phyloP scores from a whole-genome alignment of 2,329 filamentous ascomycete genomes.

The Pseudogymnoascus sp. region DNA sequence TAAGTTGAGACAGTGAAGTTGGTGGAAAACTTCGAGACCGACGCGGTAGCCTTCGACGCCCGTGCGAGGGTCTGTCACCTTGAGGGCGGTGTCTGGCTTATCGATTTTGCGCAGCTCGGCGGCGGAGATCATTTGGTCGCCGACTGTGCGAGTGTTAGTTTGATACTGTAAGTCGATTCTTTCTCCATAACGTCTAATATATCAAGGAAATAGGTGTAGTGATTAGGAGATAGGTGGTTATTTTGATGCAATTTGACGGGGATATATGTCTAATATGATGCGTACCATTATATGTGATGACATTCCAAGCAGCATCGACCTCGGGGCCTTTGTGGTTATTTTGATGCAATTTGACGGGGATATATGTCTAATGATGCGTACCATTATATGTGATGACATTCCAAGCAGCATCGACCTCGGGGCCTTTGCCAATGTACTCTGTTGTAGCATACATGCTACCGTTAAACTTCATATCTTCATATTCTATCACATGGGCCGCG shows the following conservation, averaged over 20 bases:
- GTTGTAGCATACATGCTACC: conserved; percentile 35
- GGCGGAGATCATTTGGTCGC: conserved; percentile 51
- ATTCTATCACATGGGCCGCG: conserved; percentile 38
- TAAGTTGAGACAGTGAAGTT: conserved; percentile 32
- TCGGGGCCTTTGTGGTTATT: conserved; percentile 38
- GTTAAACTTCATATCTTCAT: conserved; percentile 43
- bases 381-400: conserved; percentile 42
- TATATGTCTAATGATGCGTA: conserved; percentile 16
- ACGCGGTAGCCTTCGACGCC: conserved; percentile 52
- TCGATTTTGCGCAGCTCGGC: conserved; percentile 45
- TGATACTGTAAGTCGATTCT: conserved; percentile 2
- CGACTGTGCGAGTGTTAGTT: conserved; percentile 33
- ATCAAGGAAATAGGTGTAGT: not conserved
- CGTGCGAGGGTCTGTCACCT: conserved; percentile 46
- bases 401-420: conserved; percentile 50
- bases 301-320: conserved; percentile 50
- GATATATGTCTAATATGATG: not conserved
- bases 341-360: conserved; percentile 10
- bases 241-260: conserved; percentile 16
- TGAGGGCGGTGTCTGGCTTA: conserved; percentile 43
- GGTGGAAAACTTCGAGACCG: conserved; percentile 36
- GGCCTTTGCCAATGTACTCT: conserved; percentile 46
- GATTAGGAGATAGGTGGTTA: conserved; percentile 13
- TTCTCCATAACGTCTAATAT: conserved; percentile 9
- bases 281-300: conserved; percentile 40